Evolutionary conservation across 2,329 filamentous ascomycete species (phyloP), one percentile per base, ranked within the genome.

Genomic region (Aureobasidium subglaciale): DNA sequence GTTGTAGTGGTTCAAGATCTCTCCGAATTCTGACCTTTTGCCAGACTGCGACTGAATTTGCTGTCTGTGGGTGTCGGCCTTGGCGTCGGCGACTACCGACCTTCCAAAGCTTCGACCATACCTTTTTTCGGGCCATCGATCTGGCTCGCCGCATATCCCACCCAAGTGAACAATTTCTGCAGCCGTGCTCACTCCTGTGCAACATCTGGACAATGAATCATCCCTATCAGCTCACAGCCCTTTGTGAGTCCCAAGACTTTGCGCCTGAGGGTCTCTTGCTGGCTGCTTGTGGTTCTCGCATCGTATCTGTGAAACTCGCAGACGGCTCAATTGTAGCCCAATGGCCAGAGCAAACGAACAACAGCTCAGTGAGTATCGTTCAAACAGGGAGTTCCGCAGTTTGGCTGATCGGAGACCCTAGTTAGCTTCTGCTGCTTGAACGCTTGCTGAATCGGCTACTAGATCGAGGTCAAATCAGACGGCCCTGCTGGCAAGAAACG

Each of bases 231-330:
- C 9, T 53, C 11, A 20, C 27, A 11, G n/a, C 30, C 41, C 7
- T 53, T 18, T 57, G 56, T 34, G 15, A 48, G 6, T n/a, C 38
- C n/a, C 25, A 38, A 15, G n/a, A 18, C 13, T 57, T 57, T 41
- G 60, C 59, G 25, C 38, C 45, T 30, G 59, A 65, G 13, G 69
- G 78, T 61, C 70, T 87, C 18, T 70, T 96, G 16, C 78, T 95
- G 62, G 87, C 86, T 34, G 87, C 88, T 24, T 84, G 84, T 59
- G 89, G 88, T 13, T 80, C 85, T 45, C 81, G 78, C 63, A 81
- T 96, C 54, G 80, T 88, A 64, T 81, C 83, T 2, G 86, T 89
- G 67, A 77, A 76, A 64, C 71, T 84, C 6, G 65, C 73, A n/a
- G 75, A 81, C 59, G 81, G 84, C 29, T 70, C 73, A 45, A 73